Evolutionary conservation across 2,329 filamentous ascomycete genomes (phyloP).

Genomic region (Aureobasidium sp.): DNA sequence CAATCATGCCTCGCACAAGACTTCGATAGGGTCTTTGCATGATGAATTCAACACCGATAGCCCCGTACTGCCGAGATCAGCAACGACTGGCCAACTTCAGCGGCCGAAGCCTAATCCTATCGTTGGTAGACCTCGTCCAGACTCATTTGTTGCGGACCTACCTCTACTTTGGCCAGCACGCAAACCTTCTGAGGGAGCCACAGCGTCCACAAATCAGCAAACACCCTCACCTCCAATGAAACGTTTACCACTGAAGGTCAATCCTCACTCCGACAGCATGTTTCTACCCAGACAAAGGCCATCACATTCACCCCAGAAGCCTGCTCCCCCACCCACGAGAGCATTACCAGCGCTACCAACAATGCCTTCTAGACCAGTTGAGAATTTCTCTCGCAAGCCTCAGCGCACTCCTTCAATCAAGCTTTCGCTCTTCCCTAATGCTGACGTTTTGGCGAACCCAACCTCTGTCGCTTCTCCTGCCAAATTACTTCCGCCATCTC

Average conservation of each 20-base stretch:
- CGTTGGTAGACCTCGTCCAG: constrained; percentile 14
- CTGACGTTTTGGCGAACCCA: neutral
- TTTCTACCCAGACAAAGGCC: neutral
- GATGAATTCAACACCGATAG: neutral
- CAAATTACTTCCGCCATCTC: neutral
- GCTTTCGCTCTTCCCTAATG: constrained; percentile 18
- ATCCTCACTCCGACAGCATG: neutral
- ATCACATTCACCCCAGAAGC: neutral
- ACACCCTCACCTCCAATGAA: neutral
- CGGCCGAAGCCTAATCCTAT: neutral
- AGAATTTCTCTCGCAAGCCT: constrained; percentile 7
- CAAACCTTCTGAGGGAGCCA: neutral
- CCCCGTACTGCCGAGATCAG: neutral
- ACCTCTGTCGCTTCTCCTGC: neutral
- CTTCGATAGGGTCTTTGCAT: neutral
- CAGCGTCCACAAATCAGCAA: neutral
- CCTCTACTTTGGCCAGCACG: constrained; percentile 13
- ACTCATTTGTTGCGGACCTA: constrained; percentile 21
- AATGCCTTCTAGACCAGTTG: neutral
- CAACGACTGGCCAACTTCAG: neutral
- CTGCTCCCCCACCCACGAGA: neutral
- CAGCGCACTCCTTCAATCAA: constrained; percentile 7
- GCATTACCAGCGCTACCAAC: neutral
- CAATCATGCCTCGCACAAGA: neutral
- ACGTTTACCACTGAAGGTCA: constrained; percentile 1